Base-by-base conservation (phyloP, 2,329 filamentous ascomycete species). In the Aspergillus ruber region DNA sequence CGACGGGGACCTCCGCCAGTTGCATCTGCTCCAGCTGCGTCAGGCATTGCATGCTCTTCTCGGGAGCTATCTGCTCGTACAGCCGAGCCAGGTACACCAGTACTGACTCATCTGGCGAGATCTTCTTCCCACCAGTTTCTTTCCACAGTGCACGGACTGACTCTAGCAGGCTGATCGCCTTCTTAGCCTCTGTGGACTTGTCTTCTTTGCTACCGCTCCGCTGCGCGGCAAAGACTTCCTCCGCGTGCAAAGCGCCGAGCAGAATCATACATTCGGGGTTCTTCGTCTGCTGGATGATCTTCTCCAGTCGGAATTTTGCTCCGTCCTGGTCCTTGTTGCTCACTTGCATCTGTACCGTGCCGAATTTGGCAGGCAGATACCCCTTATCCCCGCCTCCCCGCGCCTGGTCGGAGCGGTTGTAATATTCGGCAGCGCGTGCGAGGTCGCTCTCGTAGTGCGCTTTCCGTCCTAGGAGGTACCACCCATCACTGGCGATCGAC, bases 401-500 rank as follows among this genome's bases (percentile, higher is more conserved):
- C 33, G 93, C 90, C 65, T 94, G 87, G 65, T 98, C 93, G 1
- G 94, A 88, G 56, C 88, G 85, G 47, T 84, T 83, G 69, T 98
- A 98, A 67, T 85, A 95, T 60, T 95, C 88, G 17, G 80, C 82
- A 2, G 93, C 91, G 48, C 83, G 84, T 17, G 84, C 77, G 6
- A 81, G 70, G 49, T 96, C 84, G 38, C 86, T 85, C 49, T 83
- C 80, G 56, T 89, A 88, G 64, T 98, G 93, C 54, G 91, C 88
- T 65, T 95, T 96, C 51, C 90, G 80, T 23, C 90, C 93, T 36
- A 97, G 80, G 7, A 97, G 73, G 69, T 96, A 98, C 90, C 91
- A 97, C 32, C 93, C 94, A 64, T 98, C 94, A 70, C 91, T 95
- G 20, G 91, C 91, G 66, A 97, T 89, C 3, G 90, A 88, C 66